Conservation (phyloP, 495 filamentous ascomycete species). For the Hypoxylon crocopeplum region DNA sequence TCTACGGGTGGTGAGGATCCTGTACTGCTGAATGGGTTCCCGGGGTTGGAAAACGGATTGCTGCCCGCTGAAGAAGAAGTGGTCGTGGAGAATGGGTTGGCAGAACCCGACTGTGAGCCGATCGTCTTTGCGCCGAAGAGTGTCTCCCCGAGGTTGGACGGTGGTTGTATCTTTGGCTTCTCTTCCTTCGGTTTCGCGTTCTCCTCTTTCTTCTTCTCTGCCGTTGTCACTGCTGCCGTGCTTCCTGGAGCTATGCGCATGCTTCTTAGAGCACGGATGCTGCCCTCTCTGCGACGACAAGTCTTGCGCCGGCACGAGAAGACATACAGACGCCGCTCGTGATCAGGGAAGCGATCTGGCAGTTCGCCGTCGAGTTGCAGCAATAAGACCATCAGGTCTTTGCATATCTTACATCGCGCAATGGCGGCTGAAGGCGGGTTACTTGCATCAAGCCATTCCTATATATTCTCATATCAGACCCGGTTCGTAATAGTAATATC, state of each 20-base stretch:
- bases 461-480: constrained; percentile 1
- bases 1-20: constrained; percentile 30
- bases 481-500: not conserved
- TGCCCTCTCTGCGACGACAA: constrained; percentile 84
- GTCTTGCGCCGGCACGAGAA: constrained; percentile 78
- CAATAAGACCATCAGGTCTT: constrained; percentile 79
- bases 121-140: constrained; percentile 59
- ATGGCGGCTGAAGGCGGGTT: constrained; percentile 77
- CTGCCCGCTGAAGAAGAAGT: constrained; percentile 15
- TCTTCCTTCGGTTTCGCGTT: constrained; percentile 45
- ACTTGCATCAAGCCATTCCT: constrained; percentile 81
- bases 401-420: constrained; percentile 89
- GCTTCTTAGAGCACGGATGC: constrained; percentile 73
- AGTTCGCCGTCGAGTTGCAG: constrained; percentile 93
- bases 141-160: constrained; percentile 60
- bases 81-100: constrained; percentile 46
- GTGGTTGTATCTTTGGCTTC: constrained; percentile 40
- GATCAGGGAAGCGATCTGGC: constrained; percentile 80
- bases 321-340: constrained; percentile 87
- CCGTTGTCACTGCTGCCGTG: constrained; percentile 26
- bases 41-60: constrained; percentile 39
- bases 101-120: constrained; percentile 41
- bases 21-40: constrained; percentile 38
- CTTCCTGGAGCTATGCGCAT: constrained; percentile 54
- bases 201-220: constrained; percentile 46